Conservation (phyloP, 345 rosid species). For the Excoecaria agallocha region DNA sequence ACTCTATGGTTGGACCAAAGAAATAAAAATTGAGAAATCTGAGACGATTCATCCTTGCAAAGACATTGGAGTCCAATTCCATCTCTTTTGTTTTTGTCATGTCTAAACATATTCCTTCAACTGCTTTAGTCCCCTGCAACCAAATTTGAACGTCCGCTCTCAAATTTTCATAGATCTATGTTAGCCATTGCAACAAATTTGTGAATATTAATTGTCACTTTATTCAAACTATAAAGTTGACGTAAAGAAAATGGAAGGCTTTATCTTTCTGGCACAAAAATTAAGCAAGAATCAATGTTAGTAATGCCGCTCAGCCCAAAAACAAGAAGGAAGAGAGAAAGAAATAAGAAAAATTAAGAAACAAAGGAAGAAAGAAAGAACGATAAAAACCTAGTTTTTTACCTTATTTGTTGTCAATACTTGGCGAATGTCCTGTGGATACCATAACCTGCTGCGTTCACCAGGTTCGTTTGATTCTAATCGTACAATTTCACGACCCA, state of each 20-base stretch:
- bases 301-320: too few species aligned
- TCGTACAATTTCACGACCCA: conserved; percentile 10
- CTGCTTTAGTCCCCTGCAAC: conserved; percentile 6
- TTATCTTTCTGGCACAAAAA: too few species aligned
- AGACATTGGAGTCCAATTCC: background rate
- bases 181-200: too few species aligned
- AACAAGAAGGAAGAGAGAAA: background rate
- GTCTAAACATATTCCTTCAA: conserved; percentile 14
- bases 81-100: background rate
- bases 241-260: too few species aligned
- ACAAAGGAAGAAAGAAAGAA: too few species aligned
- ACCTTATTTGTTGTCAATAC: background rate
- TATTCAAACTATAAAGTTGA: too few species aligned
- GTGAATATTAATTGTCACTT: too few species aligned
- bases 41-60: background rate
- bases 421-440: background rate
- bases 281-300: background rate
- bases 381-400: background rate
- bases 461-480: conserved; percentile 1
- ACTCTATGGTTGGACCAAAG: background rate
- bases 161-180: too few species aligned
- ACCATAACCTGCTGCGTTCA: conserved; percentile 17
- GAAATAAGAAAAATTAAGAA: background rate
- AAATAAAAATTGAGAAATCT: conserved; percentile 6
- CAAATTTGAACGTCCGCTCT: too few species aligned